Conservation (phyloP, 352 stramenopile genomes). For the Globisporangium nodosum region DNA sequence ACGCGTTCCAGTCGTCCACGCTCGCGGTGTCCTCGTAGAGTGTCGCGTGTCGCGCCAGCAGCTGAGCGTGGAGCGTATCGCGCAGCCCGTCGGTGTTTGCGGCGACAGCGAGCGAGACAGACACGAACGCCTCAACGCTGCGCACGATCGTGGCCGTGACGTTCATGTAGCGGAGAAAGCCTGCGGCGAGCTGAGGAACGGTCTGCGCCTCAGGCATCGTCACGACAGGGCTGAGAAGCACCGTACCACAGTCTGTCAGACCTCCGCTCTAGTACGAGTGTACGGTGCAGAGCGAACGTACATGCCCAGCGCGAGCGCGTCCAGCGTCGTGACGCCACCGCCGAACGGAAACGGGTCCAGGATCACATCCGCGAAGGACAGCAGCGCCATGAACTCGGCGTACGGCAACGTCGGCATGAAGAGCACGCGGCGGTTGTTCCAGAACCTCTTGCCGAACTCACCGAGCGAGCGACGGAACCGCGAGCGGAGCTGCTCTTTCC, state of each 20-base stretch:
- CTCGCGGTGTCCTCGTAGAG: slow-evolving; percentile 23
- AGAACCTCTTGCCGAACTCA: slow-evolving; percentile 9
- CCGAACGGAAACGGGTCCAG: slow-evolving; percentile 84
- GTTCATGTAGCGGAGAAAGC: slow-evolving; percentile 55
- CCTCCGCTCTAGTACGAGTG: too few relatives aligned
- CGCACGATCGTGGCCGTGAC: slow-evolving; percentile 33
- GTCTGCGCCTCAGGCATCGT: slow-evolving; percentile 46
- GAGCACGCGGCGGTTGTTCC: slow-evolving; percentile 23
- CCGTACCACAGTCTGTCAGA: not conserved
- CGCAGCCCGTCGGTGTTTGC: slow-evolving; percentile 14
- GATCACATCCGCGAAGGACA: slow-evolving; percentile 57
- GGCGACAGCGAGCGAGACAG: slow-evolving; percentile 27
- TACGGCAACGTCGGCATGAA: slow-evolving; percentile 63
- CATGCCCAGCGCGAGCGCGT: slow-evolving; percentile 71
- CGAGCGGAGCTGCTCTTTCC: slow-evolving; percentile 42
- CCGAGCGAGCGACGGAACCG: slow-evolving; percentile 34
- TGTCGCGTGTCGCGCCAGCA: slow-evolving; percentile 8
- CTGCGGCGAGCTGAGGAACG: slow-evolving; percentile 49
- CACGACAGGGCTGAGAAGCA: slow-evolving; percentile 36
- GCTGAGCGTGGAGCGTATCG: not conserved
- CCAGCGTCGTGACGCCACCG: slow-evolving; percentile 78
- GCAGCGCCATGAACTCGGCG: slow-evolving; percentile 44
- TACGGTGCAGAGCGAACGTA: slow-evolving; percentile 16
- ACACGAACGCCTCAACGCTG: slow-evolving; percentile 34
- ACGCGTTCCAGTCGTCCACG: slow-evolving; percentile 31